Evolutionary conservation across 202 grass and related monocot species (phyloP).

Genomic region (Brachypodium distachyon): DNA sequence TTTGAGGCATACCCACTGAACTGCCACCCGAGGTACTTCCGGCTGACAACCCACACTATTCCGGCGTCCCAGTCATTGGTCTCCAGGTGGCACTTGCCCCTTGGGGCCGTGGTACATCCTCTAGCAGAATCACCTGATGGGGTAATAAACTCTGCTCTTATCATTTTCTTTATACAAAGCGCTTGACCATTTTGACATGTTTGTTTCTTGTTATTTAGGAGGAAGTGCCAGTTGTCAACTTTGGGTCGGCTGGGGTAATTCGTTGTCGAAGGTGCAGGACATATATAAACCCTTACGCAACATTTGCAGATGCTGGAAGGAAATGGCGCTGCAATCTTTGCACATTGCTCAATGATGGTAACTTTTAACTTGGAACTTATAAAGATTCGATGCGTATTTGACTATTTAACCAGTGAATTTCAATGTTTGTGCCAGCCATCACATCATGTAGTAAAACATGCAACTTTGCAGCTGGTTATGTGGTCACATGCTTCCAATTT

Average conservation of each 20-base stretch:
- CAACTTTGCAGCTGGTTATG: not conserved
- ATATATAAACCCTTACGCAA: constrained; percentile 86
- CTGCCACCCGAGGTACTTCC: constrained; percentile 81
- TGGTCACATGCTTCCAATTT: not conserved
- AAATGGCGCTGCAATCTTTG: constrained; percentile 99
- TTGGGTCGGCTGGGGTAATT: constrained; percentile 69
- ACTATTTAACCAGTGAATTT: not conserved
- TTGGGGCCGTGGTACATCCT: constrained; percentile 83
- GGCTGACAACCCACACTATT: constrained; percentile 76
- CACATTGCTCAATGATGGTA: constrained; percentile 95
- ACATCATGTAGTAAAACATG: not conserved
- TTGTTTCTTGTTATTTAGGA: constrained; percentile 40
- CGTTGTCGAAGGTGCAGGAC: constrained; percentile 91
- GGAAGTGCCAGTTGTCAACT: constrained; percentile 87
- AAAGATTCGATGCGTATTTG: not conserved
- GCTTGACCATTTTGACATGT: not conserved
- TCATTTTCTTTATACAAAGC: not conserved
- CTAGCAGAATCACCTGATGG: constrained; percentile 87
- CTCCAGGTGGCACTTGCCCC: constrained; percentile 95
- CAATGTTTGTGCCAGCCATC: not conserved
- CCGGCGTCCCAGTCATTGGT: constrained; percentile 85
- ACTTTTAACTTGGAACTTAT: not conserved
- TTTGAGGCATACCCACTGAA: constrained; percentile 60
- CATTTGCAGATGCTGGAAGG: constrained; percentile 87
- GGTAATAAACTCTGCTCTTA: constrained; percentile 39